These are phyloP conservation scores for Aechmea fasciata DNA, from an alignment of 176 grass and related monocot species.

Conservation along the genomic window DNA sequence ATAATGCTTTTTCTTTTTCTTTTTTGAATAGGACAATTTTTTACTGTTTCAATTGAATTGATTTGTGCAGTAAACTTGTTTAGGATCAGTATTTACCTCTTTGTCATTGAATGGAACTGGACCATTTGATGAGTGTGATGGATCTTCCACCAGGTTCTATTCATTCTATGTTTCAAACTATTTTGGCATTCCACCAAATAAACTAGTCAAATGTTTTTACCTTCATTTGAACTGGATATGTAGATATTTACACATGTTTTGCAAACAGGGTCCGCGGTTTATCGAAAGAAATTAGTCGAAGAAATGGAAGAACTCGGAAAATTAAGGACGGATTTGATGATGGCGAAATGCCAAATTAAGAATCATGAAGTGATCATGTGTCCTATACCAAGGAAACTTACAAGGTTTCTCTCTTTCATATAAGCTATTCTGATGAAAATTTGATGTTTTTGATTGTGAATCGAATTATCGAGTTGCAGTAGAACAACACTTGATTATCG, in stretches of 20 bases:
- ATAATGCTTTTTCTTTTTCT: too few species aligned
- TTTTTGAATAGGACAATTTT: neutral
- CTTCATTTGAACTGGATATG: neutral
- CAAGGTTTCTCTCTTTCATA: slow-evolving; percentile 20
- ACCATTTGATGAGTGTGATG: slow-evolving; percentile 15
- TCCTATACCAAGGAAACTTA: slow-evolving; percentile 41
- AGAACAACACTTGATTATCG: too few species aligned
- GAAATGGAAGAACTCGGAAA: slow-evolving; percentile 34
- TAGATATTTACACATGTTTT: neutral
- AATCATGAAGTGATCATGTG: slow-evolving; percentile 27
- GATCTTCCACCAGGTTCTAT: slow-evolving; percentile 36
- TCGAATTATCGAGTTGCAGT: neutral
- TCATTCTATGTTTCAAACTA: neutral
- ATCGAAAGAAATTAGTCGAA: slow-evolving; percentile 11
- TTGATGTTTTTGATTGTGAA: neutral
- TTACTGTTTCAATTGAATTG: neutral
- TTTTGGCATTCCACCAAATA: neutral
- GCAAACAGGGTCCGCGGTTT: slow-evolving; percentile 15
- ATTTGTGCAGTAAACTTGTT: slow-evolving; percentile 24
- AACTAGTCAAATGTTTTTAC: neutral
- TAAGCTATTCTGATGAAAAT: neutral
- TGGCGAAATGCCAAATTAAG: slow-evolving; percentile 33
- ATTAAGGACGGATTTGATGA: slow-evolving; percentile 22
- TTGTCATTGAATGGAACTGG: slow-evolving; percentile 33
- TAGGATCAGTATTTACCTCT: slow-evolving; percentile 11